Base-by-base conservation (phyloP, 352 stramenopile species). In the Phytophthora ohioensis region DNA sequence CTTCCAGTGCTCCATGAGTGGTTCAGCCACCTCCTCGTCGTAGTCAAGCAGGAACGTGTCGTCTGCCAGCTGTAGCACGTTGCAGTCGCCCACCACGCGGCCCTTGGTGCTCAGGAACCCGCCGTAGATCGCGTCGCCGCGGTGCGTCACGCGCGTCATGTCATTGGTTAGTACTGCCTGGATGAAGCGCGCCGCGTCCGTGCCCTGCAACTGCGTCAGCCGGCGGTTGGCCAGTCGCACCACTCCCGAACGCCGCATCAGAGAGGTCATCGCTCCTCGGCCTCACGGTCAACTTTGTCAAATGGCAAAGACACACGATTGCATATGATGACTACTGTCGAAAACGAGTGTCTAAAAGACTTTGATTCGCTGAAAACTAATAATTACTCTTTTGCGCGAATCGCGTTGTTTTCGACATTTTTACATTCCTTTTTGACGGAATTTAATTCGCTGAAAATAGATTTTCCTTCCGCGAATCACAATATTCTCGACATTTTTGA, bases 81-180 rank as follows among this genome's bases (percentile, higher is more conserved):
- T 88, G 74, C 85, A 93, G 61, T 96, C 88, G 41, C 87, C 86
- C 8, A 95, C 68, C 10, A 96, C 59, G 9, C 88, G 85, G 11
- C 89, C 88, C 55, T 96, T 96, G 21, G 87, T 85, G 49, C 72
- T 94, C 10, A 96, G 69, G 66, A 95, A 96, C 34, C 75, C 84
- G 41, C 87, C 89, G 66, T 96, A 96, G 32, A 93, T 73, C 27
- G 85, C 81, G 34, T 92, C 79, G 10, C 86, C 79, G 7, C 79
- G 76, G 52, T 67, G 76, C 31, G 69, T 54, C 32, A 95, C 53
- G 5, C 45, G 55, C 64, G 88, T 91, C 79, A 95, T 93, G 73
- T 96, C 88, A 64, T 94, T 97, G 39, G 90, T 95, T 56, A 96
- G 71, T 48, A 96, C 83, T 12, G 84, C 86, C 59, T 97, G 90